Evolutionary conservation across 176 grass and related monocot genomes (phyloP), one percentile per base, ranked within the genome.

Genomic region (Echinochloa phyllopogon): DNA sequence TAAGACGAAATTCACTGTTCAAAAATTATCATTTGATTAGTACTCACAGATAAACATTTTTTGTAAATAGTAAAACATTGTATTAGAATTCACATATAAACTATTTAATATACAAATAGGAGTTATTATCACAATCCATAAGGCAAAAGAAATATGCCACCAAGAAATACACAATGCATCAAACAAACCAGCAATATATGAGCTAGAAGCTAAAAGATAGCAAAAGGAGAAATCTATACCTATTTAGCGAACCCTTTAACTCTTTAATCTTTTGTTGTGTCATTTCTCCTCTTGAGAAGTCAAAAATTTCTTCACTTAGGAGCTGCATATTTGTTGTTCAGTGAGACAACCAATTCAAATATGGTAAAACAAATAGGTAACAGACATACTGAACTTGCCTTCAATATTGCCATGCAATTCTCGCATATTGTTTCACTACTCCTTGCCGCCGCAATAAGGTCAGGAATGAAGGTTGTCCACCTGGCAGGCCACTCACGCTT

Each of bases 261-360:
- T 98, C 95, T 87, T 98, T 98, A 77, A 98, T 98, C 84, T 98
- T 98, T 81, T 87, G 78, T 51, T 94, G 95, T 9, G 90, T 98
- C 95, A 98, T 98, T 81, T 98, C 95, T 65, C 95, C 95, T 92
- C 95, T 91, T 61, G 95, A 98, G 82, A 98, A 98, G 86, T 98
- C 92, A 78, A 98, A 98, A 80, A 98, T 92, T 90, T 98, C 92
- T 89, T 98, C 95, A 79, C 95, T 98, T 70, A 98, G 84, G 72
- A 98, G 92, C 95, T 98, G 95, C 44, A 89, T 16, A 66, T 74
- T 49, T 33, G 44, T 53, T 39, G 12, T 7, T 61, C 24, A 37
- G 37, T 92, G 36, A 92, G 72, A 55, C 40, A 65, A 3, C 49
- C 58, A 76, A 49, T 61, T 63, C 61, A 59, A 70, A 51, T 33